Evolutionary conservation across 1,284 basidiomycete species (phyloP).

Genomic region (Cryptococcus amylolentus): DNA sequence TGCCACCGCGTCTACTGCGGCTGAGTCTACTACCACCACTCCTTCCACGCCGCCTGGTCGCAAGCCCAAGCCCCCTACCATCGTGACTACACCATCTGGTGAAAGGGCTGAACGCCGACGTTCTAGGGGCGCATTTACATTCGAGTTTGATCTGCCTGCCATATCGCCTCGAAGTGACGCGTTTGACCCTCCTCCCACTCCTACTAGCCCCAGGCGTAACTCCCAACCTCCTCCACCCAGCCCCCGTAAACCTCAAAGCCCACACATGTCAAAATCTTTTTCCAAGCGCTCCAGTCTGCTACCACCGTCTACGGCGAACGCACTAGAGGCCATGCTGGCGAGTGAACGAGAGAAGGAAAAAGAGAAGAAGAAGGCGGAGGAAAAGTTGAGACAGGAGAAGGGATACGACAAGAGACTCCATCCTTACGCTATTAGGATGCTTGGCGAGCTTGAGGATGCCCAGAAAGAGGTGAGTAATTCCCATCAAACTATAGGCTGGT

Average conservation of each 20-base stretch:
- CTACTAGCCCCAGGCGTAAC: slow-evolving; percentile 6
- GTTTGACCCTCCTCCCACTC: slow-evolving; percentile 40
- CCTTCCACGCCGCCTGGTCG: slow-evolving; percentile 14
- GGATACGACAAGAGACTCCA: slow-evolving; percentile 47
- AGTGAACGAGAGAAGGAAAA: slow-evolving; percentile 9
- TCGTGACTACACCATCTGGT: slow-evolving; percentile 28
- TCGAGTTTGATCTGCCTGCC: slow-evolving; percentile 50
- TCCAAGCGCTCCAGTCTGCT: slow-evolving; percentile 47
- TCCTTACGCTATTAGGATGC: slow-evolving; percentile 52
- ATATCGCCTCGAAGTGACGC: slow-evolving; percentile 48
- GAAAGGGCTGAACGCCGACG: not conserved
- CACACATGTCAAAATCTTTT: slow-evolving; percentile 49
- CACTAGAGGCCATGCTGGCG: slow-evolving; percentile 34
- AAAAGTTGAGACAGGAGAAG: slow-evolving; percentile 18
- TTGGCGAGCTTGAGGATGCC: slow-evolving; percentile 53
- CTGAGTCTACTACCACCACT: slow-evolving; percentile 2
- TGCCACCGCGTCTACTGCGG: slow-evolving; percentile 1
- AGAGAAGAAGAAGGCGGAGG: slow-evolving; percentile 3
- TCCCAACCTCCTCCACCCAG: slow-evolving; percentile 25
- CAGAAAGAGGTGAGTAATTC: slow-evolving; percentile 47
- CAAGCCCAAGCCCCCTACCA: slow-evolving; percentile 35
- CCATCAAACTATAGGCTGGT: not conserved
- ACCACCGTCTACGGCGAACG: slow-evolving; percentile 43
- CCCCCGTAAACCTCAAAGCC: slow-evolving; percentile 33
- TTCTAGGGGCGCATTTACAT: slow-evolving; percentile 24